phyloP scores from a whole-genome alignment of 2,329 filamentous ascomycete species.

The Beauveria pseudobassiana region DNA sequence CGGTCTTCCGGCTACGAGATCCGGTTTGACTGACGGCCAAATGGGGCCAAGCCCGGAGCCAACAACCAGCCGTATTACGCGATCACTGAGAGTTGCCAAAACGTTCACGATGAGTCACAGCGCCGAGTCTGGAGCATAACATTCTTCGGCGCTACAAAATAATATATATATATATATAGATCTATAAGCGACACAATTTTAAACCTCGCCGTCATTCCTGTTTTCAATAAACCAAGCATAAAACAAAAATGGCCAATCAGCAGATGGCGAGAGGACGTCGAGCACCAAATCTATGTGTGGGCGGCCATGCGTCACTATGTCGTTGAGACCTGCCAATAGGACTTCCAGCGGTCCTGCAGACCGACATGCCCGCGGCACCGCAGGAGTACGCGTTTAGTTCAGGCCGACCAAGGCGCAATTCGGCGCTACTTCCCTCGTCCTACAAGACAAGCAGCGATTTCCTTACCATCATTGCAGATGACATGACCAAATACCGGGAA shows the following conservation, averaged over 20 bases:
- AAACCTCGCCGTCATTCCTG: too few relatives aligned
- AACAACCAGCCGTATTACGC: not conserved
- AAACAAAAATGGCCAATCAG: not conserved
- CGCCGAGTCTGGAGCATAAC: not conserved
- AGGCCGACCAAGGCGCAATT: not conserved
- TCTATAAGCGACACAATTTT: too few relatives aligned
- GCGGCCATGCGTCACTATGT: constrained; percentile 4
- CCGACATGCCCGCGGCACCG: not conserved
- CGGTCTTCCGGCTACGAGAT: not conserved
- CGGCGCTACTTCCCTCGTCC: not conserved
- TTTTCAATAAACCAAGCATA: too few relatives aligned
- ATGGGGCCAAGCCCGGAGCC: not conserved
- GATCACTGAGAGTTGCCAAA: not conserved
- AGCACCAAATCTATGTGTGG: not conserved
- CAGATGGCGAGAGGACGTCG: not conserved
- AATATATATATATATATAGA: too few relatives aligned
- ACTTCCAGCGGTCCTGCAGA: not conserved
- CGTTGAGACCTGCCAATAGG: not conserved
- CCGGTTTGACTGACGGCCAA: not conserved
- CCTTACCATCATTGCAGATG: constrained; percentile 5
- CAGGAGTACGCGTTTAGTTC: constrained; percentile 2
- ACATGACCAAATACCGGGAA: not conserved
- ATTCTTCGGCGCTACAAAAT: too few relatives aligned
- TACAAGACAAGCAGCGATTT: not conserved
- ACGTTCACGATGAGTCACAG: not conserved